A percentile compares a stretch with the other conserved stretches of the same genome.
phyloP scores from a whole-genome alignment of 2,329 filamentous ascomycete genomes.

The Phialophora verrucosa region DNA sequence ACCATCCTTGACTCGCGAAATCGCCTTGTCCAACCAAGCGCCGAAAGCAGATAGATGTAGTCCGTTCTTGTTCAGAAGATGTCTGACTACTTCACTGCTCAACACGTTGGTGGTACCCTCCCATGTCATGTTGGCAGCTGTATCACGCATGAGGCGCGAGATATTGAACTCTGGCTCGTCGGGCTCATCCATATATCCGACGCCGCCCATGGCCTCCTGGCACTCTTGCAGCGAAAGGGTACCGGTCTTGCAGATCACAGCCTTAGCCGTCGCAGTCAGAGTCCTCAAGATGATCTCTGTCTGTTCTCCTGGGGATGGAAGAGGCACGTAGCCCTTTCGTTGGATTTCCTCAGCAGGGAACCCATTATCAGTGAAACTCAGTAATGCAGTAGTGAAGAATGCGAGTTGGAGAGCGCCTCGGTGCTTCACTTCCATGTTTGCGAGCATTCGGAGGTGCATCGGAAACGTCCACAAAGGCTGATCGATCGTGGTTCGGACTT shows the following conservation, averaged over 20 bases:
- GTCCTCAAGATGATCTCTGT: slow-evolving; percentile 27
- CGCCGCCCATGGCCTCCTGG: slow-evolving; percentile 48
- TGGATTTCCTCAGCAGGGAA: slow-evolving; percentile 18
- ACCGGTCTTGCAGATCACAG: slow-evolving; percentile 45
- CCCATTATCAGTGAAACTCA: slow-evolving; percentile 38
- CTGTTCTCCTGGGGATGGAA: slow-evolving; percentile 25
- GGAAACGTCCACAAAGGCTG: slow-evolving; percentile 37
- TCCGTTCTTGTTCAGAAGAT: slow-evolving; percentile 34
- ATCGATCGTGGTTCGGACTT: slow-evolving; percentile 38
- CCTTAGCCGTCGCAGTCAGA: slow-evolving; percentile 43
- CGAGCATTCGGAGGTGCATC: slow-evolving; percentile 39
- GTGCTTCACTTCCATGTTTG: slow-evolving; percentile 39
- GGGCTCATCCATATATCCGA: slow-evolving; percentile 49
- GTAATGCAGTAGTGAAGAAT: slow-evolving; percentile 39
- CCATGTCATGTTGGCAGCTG: slow-evolving; percentile 61
- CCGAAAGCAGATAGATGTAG: slow-evolving; percentile 42
- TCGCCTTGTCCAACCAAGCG: slow-evolving; percentile 55
- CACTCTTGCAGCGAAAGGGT: slow-evolving; percentile 46
- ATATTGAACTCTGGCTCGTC: slow-evolving; percentile 69
- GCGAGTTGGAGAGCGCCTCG: slow-evolving; percentile 39
- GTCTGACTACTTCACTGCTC: slow-evolving; percentile 58
- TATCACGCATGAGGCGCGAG: slow-evolving; percentile 69
- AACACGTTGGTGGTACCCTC: slow-evolving; percentile 76
- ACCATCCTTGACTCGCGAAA: slow-evolving; percentile 38
- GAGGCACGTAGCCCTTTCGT: slow-evolving; percentile 22